A percentile compares a stretch with the other conserved stretches of the same genome.
These are phyloP conservation scores for Byssoonygena ceratinophila DNA, from an alignment of 2,329 filamentous ascomycete species.

Conservation along the genomic window DNA sequence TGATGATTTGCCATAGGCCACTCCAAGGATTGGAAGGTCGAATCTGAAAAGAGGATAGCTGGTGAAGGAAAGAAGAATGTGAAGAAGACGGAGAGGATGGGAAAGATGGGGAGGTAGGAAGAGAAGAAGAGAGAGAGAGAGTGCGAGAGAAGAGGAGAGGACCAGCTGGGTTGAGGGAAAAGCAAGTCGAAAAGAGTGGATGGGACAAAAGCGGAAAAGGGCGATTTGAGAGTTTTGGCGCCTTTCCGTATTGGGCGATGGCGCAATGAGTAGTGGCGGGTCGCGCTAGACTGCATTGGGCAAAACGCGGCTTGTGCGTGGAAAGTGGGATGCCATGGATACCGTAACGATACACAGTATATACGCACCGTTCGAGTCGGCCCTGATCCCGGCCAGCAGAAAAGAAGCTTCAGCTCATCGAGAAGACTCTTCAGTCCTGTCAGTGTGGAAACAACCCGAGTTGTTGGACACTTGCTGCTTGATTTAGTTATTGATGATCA, in stretches of 20 bases:
- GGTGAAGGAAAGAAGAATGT: conserved; percentile 8
- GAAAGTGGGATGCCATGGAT: not conserved
- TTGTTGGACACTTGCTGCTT: not conserved
- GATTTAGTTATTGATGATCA: not conserved
- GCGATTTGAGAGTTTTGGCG: conserved; percentile 8
- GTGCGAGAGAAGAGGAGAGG: conserved; percentile 13
- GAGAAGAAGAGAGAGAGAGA: conserved; percentile 8
- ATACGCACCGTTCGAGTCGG: too few species aligned
- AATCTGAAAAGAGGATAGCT: conserved; percentile 9
- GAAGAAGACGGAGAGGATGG: conserved; percentile 12
- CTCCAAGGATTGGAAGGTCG: conserved; percentile 5
- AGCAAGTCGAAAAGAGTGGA: conserved; percentile 12
- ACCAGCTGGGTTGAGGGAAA: conserved; percentile 14
- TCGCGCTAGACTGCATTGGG: conserved; percentile 2
- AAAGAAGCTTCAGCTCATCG: not conserved
- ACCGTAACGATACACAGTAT: not conserved
- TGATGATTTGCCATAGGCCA: conserved; percentile 4
- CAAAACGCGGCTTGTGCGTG: conserved; percentile 5
- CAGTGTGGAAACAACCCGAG: too few species aligned
- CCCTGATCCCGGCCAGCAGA: not conserved
- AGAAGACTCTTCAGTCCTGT: too few species aligned
- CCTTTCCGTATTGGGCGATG: conserved; percentile 3
- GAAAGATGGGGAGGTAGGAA: conserved; percentile 5
- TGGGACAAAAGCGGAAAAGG: conserved; percentile 13
- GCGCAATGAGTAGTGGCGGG: conserved; percentile 5